Conservation (phyloP, 768 basidiomycete species). For the Termitomyces sp. region DNA sequence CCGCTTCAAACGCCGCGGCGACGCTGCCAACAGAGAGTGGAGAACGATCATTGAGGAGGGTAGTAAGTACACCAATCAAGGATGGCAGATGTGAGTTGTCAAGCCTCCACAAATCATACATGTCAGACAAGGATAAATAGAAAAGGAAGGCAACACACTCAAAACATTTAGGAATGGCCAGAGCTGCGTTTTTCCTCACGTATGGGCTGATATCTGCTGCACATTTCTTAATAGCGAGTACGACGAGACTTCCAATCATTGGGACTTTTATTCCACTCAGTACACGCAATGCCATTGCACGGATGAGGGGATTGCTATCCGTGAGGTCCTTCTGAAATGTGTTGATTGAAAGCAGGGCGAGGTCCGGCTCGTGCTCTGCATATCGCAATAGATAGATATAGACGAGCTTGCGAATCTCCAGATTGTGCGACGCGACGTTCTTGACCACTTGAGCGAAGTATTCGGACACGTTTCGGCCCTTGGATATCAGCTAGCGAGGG, state of each 20-base stretch:
- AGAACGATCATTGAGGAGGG: conserved; percentile 66
- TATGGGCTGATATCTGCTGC: conserved; percentile 91
- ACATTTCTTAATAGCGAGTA: conserved; percentile 88
- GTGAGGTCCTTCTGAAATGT: conserved; percentile 96
- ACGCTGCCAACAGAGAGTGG: conserved; percentile 87
- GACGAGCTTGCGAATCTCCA: conserved; percentile 94
- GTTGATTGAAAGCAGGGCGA: conserved; percentile 94
- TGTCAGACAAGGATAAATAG: background rate
- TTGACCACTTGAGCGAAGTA: conserved; percentile 98
- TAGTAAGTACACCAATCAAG: conserved; percentile 63
- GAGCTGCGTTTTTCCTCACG: conserved; percentile 87
- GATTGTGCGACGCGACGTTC: conserved; percentile 88
- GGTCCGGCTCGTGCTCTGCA: conserved; percentile 89
- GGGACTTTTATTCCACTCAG: conserved; percentile 88
- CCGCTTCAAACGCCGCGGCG: conserved; percentile 75
- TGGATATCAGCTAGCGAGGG: conserved; percentile 75
- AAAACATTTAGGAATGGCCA: conserved; percentile 84
- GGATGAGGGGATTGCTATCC: conserved; percentile 88
- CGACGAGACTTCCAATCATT: conserved; percentile 81
- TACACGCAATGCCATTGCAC: conserved; percentile 93
- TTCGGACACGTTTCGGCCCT: conserved; percentile 84
- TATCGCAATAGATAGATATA: conserved; percentile 97
- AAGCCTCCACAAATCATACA: conserved; percentile 40
- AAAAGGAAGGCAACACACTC: conserved; percentile 33
- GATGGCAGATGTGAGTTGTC: conserved; percentile 68